phyloP scores from a whole-genome alignment of 169 alveolate species.

The Plasmodium inui region DNA sequence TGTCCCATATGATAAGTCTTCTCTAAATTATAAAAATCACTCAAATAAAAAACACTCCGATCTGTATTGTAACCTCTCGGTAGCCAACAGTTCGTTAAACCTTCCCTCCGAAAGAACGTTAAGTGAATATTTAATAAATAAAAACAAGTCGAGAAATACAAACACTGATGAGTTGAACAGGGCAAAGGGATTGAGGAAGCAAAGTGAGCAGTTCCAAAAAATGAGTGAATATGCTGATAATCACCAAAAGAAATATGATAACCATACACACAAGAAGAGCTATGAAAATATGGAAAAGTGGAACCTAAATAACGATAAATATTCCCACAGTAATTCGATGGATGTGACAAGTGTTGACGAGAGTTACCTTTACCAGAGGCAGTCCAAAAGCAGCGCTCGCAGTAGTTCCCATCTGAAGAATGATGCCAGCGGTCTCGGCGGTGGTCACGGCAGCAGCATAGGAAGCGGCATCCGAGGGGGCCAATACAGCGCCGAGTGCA shows the following conservation, averaged over 20 bases:
- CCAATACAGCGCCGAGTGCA: not conserved
- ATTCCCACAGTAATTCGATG: constrained; percentile 44
- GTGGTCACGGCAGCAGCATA: not conserved
- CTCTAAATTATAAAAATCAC: constrained; percentile 26
- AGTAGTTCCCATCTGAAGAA: constrained; percentile 5
- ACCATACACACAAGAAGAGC: not conserved
- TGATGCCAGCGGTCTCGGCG: constrained; percentile 2
- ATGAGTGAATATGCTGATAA: not conserved
- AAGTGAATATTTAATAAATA: constrained; percentile 53
- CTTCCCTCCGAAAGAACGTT: constrained; percentile 39
- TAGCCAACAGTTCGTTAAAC: constrained; percentile 34
- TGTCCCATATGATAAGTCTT: not conserved
- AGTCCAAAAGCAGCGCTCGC: constrained; percentile 10
- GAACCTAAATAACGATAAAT: constrained; percentile 44
- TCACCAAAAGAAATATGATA: constrained; percentile 32
- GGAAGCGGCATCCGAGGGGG: not conserved
- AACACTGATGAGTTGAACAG: constrained; percentile 11
- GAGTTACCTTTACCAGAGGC: constrained; percentile 13
- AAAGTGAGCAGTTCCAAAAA: constrained; percentile 20
- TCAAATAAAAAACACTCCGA: constrained; percentile 10
- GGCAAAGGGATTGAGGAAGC: constrained; percentile 11
- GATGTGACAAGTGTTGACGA: constrained; percentile 7
- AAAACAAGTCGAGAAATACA: constrained; percentile 36
- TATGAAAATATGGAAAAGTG: constrained; percentile 40
- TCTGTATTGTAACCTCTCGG: constrained; percentile 6